A percentile compares a stretch with the other conserved stretches of the same genome.
Conservation (phyloP, 495 filamentous ascomycete species). For the Podospora conica region DNA sequence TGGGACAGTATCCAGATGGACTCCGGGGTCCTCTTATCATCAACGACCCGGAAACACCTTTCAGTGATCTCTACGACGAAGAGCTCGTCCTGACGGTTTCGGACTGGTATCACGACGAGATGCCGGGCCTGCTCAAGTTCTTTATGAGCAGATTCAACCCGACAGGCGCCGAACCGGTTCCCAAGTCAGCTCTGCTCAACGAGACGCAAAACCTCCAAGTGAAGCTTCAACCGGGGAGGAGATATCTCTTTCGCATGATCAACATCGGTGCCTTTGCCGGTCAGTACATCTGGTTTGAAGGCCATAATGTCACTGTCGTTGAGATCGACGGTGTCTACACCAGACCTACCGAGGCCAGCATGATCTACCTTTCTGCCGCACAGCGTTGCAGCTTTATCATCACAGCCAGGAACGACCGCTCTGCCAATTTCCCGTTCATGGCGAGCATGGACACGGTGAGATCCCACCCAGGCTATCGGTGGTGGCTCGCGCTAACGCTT, state of each 20-base stretch:
- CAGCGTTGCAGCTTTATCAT: slow-evolving; percentile 66
- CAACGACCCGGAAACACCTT: slow-evolving; percentile 46
- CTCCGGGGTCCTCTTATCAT: slow-evolving; percentile 50
- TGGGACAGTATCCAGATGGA: slow-evolving; percentile 42
- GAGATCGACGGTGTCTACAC: slow-evolving; percentile 54
- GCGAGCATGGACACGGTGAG: slow-evolving; percentile 8
- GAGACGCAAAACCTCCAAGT: slow-evolving; percentile 54
- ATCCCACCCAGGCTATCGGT: not conserved
- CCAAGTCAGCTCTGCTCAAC: slow-evolving; percentile 63
- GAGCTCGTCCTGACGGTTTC: slow-evolving; percentile 45
- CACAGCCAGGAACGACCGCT: slow-evolving; percentile 57
- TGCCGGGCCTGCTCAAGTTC: slow-evolving; percentile 36
- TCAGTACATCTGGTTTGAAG: slow-evolving; percentile 68
- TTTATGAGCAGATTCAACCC: slow-evolving; percentile 26
- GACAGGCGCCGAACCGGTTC: slow-evolving; percentile 59
- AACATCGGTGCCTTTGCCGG: slow-evolving; percentile 67
- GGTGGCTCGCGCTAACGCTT: not conserved
- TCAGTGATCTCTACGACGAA: slow-evolving; percentile 44
- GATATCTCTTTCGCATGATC: slow-evolving; percentile 70
- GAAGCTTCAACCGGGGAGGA: slow-evolving; percentile 58
- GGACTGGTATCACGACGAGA: slow-evolving; percentile 43
- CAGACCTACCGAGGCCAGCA: slow-evolving; percentile 51
- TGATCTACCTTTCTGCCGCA: slow-evolving; percentile 62
- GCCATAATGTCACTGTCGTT: slow-evolving; percentile 57
- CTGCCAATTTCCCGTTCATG: slow-evolving; percentile 61